These are phyloP conservation scores for Acacia concinna DNA, from an alignment of 331 rosid genomes.

Conservation along the genomic window DNA sequence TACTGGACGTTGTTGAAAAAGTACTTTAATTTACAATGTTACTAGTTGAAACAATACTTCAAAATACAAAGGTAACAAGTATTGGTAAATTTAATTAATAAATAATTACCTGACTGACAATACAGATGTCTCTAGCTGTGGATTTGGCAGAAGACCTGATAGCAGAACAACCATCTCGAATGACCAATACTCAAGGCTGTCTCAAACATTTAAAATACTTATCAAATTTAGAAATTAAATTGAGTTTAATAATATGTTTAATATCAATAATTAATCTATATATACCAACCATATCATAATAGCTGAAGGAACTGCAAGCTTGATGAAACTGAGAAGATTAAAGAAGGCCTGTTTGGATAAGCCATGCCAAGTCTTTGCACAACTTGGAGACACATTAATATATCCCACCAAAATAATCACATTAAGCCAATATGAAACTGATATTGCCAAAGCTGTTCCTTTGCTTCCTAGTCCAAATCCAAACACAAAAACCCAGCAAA, in stretches of 20 bases:
- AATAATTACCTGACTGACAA: conserved; percentile 58
- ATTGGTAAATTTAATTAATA: background rate
- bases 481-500: conserved; percentile 60
- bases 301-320: conserved; percentile 61
- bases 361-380: conserved; percentile 59
- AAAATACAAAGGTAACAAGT: too few species aligned
- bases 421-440: conserved; percentile 56
- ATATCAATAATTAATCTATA: background rate
- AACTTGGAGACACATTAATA: conserved; percentile 39
- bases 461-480: conserved; percentile 43
- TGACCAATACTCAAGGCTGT: conserved; percentile 62
- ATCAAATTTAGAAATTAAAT: background rate
- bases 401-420: conserved; percentile 45
- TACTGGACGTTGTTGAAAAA: too few species aligned
- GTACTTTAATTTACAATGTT: too few species aligned
- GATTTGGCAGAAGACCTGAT: conserved; percentile 69
- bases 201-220: background rate
- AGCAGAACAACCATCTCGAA: conserved; percentile 74
- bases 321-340: conserved; percentile 48
- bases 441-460: conserved; percentile 62
- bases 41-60: too few species aligned
- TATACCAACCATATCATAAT: conserved; percentile 66
- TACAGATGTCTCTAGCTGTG: conserved; percentile 67
- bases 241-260: background rate
- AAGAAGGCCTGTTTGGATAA: conserved; percentile 50